Evolutionary conservation across 345 rosid species (phyloP).

Genomic region (Rhodamnia argentea): DNA sequence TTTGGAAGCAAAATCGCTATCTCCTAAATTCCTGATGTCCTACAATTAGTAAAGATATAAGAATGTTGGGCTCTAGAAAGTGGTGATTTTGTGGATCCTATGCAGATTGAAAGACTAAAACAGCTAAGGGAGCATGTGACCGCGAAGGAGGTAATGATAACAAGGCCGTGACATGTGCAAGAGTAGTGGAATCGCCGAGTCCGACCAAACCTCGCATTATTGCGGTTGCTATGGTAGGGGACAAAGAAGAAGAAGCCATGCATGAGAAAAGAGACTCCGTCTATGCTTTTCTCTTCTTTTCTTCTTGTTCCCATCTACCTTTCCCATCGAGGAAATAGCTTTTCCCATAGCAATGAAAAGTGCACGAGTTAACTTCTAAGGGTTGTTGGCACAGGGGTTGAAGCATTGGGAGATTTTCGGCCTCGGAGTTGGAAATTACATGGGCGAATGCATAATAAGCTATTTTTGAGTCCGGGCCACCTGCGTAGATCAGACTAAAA

Average conservation of each 20-base stretch:
- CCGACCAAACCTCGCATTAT: not conserved
- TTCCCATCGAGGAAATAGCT: not conserved
- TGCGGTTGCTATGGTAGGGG: constrained; percentile 10
- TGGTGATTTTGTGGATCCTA: not conserved
- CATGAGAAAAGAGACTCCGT: constrained; percentile 11
- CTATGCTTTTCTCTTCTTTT: constrained; percentile 12
- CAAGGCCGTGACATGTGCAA: constrained; percentile 3
- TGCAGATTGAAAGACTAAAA: not conserved
- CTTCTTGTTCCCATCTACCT: not conserved
- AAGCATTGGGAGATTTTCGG: not conserved
- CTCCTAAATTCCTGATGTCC: not conserved
- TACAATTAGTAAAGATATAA: not conserved
- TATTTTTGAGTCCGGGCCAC: too few species aligned
- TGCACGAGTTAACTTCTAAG: not conserved
- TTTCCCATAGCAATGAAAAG: not conserved
- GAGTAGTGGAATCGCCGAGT: not conserved
- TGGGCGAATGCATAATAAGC: too few species aligned
- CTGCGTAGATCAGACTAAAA: too few species aligned
- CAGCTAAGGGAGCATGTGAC: not conserved
- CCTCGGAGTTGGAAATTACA: not conserved
- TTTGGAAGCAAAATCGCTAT: not conserved
- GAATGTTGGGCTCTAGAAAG: not conserved
- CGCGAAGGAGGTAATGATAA: constrained; percentile 1
- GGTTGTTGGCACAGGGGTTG: not conserved
- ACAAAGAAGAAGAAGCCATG: constrained; percentile 25